A percentile compares a stretch with the other conserved stretches of the same genome.
phyloP scores from a whole-genome alignment of 2,329 filamentous ascomycete species.

The Dothideomycetes sp. region DNA sequence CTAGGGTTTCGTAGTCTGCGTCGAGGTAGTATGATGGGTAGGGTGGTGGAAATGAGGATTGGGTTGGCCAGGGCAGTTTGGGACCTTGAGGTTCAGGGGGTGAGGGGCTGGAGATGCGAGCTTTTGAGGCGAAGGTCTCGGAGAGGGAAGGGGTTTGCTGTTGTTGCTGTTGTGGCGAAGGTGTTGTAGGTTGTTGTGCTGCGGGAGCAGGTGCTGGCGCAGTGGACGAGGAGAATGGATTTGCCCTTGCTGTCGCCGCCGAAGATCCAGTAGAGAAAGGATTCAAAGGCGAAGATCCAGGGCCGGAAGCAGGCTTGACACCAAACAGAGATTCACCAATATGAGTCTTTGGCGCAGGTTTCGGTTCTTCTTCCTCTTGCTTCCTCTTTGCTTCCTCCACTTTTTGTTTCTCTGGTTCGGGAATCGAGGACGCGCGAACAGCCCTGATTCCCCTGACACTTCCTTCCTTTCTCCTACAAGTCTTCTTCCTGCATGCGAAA shows the following conservation, averaged over 20 bases:
- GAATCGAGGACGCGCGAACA: conserved; percentile 40
- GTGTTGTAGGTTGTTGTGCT: conserved; percentile 34
- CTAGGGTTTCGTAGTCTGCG: conserved; percentile 84
- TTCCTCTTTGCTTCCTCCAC: conserved; percentile 22
- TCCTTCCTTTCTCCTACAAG: conserved; percentile 73
- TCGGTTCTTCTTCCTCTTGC: conserved; percentile 18
- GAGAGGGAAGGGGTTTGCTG: conserved; percentile 47
- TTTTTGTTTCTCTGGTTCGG: conserved; percentile 18
- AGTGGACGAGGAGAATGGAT: conserved; percentile 46
- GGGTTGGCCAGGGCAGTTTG: conserved; percentile 64
- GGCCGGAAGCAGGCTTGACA: conserved; percentile 37
- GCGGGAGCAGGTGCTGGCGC: conserved; percentile 33
- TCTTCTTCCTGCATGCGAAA: conserved; percentile 67
- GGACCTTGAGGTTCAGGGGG: conserved; percentile 25
- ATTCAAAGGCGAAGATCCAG: conserved; percentile 35
- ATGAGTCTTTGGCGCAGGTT: conserved; percentile 31
- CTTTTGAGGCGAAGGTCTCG: conserved; percentile 67
- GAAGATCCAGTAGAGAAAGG: conserved; percentile 49
- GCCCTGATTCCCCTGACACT: conserved; percentile 69
- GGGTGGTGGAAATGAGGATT: conserved; percentile 53
- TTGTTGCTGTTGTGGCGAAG: conserved; percentile 16
- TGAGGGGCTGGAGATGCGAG: conserved; percentile 39
- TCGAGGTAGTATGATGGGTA: conserved; percentile 75
- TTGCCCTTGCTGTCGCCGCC: conserved; percentile 45
- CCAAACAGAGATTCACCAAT: conserved; percentile 65